Percentiles rank a stretch among this genome's conserved stretches.
Evolutionary conservation across 2,329 filamentous ascomycete genomes (phyloP).

Genomic region (Capronia americana): DNA sequence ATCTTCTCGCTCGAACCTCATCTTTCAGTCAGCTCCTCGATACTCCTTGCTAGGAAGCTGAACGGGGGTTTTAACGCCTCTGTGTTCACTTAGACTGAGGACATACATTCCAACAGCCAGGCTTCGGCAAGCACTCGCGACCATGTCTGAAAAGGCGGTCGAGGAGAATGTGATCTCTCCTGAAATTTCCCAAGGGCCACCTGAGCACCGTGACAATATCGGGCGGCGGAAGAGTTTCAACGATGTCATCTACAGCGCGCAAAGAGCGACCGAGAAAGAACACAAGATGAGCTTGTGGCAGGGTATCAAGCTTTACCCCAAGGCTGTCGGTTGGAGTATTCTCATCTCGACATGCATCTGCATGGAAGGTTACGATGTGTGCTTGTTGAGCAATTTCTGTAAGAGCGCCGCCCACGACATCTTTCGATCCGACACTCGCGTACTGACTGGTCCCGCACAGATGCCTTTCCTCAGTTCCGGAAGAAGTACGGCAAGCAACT

Average conservation of each 20-base stretch:
- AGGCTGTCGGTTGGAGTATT: constrained; percentile 82
- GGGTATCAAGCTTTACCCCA: constrained; percentile 82
- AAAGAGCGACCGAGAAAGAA: constrained; percentile 53
- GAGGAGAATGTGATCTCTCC: constrained; percentile 29
- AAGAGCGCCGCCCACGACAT: background rate
- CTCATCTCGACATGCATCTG: constrained; percentile 88
- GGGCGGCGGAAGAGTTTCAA: constrained; percentile 29
- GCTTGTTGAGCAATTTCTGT: constrained; percentile 53
- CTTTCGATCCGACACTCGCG: background rate
- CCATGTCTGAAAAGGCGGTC: constrained; percentile 30
- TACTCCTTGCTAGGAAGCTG: background rate
- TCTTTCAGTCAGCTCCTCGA: background rate
- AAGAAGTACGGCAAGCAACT: constrained; percentile 42
- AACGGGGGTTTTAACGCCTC: too few species aligned
- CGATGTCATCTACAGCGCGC: constrained; percentile 50
- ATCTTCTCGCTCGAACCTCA: background rate
- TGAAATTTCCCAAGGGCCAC: constrained; percentile 11
- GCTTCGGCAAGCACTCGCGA: background rate
- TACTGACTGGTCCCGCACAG: constrained; percentile 14
- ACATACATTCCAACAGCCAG: too few species aligned
- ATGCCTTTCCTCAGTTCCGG: constrained; percentile 46
- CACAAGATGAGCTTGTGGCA: constrained; percentile 75
- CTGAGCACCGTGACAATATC: constrained; percentile 21
- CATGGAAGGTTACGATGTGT: constrained; percentile 78
- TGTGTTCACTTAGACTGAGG: too few species aligned